Evolutionary conservation across 2,329 filamentous ascomycete species (phyloP).

Genomic region (Curvularia spicifera): DNA sequence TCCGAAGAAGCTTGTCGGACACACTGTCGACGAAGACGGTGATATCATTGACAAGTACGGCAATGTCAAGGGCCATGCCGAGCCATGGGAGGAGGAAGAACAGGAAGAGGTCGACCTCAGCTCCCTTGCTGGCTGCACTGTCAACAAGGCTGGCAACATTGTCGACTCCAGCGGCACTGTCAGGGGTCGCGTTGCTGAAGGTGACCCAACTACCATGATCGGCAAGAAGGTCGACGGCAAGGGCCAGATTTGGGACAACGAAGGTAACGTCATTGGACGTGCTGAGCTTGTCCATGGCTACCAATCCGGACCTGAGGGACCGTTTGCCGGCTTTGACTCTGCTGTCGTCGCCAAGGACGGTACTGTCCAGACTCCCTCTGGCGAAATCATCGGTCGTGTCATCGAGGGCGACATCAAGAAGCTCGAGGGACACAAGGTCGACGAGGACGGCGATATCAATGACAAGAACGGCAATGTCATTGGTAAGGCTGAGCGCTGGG

Average conservation of each 20-base stretch:
- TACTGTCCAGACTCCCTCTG: conserved; percentile 56
- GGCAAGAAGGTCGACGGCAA: conserved; percentile 68
- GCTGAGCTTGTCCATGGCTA: conserved; percentile 63
- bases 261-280: conserved; percentile 65
- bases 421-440: conserved; percentile 58
- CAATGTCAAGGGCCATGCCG: conserved; percentile 65
- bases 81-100: conserved; percentile 61
- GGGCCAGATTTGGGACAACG: conserved; percentile 69
- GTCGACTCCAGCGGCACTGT: conserved; percentile 66
- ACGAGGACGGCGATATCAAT: conserved; percentile 60
- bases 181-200: conserved; percentile 64
- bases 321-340: conserved; percentile 66
- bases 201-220: conserved; percentile 62
- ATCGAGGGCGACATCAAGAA: conserved; percentile 60
- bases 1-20: conserved; percentile 72
- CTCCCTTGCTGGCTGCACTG: conserved; percentile 65
- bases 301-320: conserved; percentile 59
- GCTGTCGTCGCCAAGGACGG: conserved; percentile 65
- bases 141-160: conserved; percentile 69
- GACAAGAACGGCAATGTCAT: conserved; percentile 62
- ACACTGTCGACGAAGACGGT: conserved; percentile 79
- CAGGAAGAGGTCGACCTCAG: conserved; percentile 62
- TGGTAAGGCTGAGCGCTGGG: conserved; percentile 60
- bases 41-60: conserved; percentile 81
- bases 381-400: conserved; percentile 57